A percentile compares a stretch with the other conserved stretches of the same genome.
phyloP scores from a whole-genome alignment of 805 yeast species.

The Starmerella tilneyi region DNA sequence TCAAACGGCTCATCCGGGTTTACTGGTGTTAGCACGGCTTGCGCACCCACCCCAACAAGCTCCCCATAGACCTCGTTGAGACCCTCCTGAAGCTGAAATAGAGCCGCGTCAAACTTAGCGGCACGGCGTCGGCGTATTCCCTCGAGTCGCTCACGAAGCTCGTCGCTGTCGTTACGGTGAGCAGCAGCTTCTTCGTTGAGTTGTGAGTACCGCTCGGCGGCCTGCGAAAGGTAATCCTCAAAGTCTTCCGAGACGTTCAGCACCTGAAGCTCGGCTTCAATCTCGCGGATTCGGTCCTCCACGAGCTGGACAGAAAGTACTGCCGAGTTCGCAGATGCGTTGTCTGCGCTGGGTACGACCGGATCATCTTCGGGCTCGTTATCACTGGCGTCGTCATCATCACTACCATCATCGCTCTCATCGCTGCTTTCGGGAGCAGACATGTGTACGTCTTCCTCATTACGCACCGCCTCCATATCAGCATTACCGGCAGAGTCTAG shows the following conservation, averaged over 20 bases:
- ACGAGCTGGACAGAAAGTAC: constrained; percentile 1
- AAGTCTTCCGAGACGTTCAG: constrained; percentile 4
- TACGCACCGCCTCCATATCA: background rate
- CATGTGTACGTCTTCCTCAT: background rate
- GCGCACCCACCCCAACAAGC: constrained; percentile 57
- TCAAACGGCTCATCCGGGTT: constrained; percentile 86
- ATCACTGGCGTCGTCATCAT: background rate
- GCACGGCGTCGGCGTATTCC: constrained; percentile 50
- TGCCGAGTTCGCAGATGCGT: background rate
- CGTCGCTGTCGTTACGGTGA: constrained; percentile 11
- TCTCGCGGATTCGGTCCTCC: constrained; percentile 5
- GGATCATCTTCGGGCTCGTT: background rate
- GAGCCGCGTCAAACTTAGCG: constrained; percentile 58
- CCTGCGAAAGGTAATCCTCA: background rate
- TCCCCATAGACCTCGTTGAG: constrained; percentile 78
- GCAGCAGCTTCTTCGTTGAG: constrained; percentile 11
- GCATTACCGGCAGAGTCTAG: constrained; percentile 3
- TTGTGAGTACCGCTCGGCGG: constrained; percentile 5
- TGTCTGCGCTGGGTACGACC: background rate
- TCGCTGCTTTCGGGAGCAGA: background rate
- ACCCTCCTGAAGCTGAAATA: constrained; percentile 58
- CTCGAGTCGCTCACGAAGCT: constrained; percentile 36
- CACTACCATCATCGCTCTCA: constrained; percentile 1
- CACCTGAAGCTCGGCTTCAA: background rate
- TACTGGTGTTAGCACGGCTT: constrained; percentile 75